Evolutionary conservation across 345 rosid species (phyloP), one percentile per base, ranked within the genome.

Genomic region (Erysimum cheiranthoides): DNA sequence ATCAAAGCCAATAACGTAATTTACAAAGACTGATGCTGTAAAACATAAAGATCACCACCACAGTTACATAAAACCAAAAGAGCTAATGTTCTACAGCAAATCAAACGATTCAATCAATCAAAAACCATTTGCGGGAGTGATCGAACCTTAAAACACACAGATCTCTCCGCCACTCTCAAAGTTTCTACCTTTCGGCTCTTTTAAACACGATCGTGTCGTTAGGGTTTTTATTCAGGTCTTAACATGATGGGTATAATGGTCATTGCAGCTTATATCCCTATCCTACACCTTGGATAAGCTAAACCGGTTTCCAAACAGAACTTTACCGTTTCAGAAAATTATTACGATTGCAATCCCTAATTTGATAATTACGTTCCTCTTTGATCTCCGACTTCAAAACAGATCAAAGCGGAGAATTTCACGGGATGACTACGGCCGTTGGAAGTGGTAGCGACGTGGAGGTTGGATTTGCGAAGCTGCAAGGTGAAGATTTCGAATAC

Each of bases 401-500:
- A 8, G 62, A 57, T 30, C 60, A 21, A 56, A 58, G 32, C 42
- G 58, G 69, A 28, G n/a, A 52, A 10, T 58, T 14, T 40, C 28
- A 40, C 77, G 53, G 35, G 39, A 86, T 86, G 90, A 84, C 81
- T 18, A 78, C 90, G 8, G 82, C 88, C 76, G 82, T 85, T 76
- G 90, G 72, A 75, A 52, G 83, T 66, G 92, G 95, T 27, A 85
- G 90, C 74, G 98, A 92, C 65, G 96, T 92, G 7, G 98, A 94
- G 81, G 98, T 97, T 2, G 98, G 98, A 10, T 94, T 94, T 64
- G 97, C 98, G 28, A 94, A 94, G 89, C 88, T 94, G 0, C 98
- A 92, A 68, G 98, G 97, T 2, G 98, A 92, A 78, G 97, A 94
- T 80, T 94, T 92, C 83, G 98, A 94, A 80, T 94, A 94, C 73